Base-by-base conservation (phyloP, 148 eudicot species). In the Vaccinium vitisidaea region DNA sequence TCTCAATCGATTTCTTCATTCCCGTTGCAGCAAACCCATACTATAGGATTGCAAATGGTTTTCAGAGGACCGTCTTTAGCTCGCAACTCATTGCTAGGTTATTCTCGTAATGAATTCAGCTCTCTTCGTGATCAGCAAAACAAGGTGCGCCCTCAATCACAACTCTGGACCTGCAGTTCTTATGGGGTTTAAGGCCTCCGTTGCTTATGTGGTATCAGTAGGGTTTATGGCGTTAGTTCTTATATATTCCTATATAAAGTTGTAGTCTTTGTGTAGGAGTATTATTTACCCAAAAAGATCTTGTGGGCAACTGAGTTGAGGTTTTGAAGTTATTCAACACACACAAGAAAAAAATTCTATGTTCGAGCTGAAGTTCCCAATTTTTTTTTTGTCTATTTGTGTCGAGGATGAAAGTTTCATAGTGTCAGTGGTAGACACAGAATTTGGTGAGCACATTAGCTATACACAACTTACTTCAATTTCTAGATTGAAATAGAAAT, bases 1-100 rank as follows among this genome's bases (percentile, higher is more conserved):
- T 80, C 79, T 80, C 78, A 53, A 39, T 19, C 43, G 6, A 15
- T 54, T 67, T 23, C 8, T 11, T 74, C 55, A 12, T 32, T 32
- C 36, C 36, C 36, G 1, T 32, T 32, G 36, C 36, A 32, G 36
- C 36, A 32, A 32, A 32, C 36, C 36, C 36, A 32, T n/a, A 8
- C 2, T 27, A 88, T 10, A 91, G 93, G 88, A 85, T 89, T 82
- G 70, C 94, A 3, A 56, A 89, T 25, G 88, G 92, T 78, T 48
- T 92, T 53, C 89, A 93, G 15, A 88, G 88, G 77, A 81, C 85
- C 70, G 77, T 89, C 15, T 70, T 70, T 87, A 27, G 71, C 87
- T 56, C 94, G 90, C 25, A 85, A 69, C 84, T 79, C 84, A 79
- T 67, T 83, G 82, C 83, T 84, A 50, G 86, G 84, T 84, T 83